Conservation (phyloP, 208 protist species). For the Trypanosomatidae sp. region DNA sequence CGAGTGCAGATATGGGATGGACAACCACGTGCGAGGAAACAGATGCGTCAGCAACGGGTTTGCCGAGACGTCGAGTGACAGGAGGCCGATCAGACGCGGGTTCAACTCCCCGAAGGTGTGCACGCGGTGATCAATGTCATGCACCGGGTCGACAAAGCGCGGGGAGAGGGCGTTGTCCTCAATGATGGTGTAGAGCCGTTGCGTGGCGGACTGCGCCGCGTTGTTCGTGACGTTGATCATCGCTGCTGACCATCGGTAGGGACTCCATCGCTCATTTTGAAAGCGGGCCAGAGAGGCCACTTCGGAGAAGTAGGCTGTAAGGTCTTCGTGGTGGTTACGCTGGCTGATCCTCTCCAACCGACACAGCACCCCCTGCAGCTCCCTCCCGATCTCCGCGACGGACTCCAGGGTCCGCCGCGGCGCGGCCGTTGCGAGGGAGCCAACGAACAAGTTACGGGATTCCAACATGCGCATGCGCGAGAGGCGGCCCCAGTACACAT, state of each 20-base stretch:
- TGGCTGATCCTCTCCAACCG: slow-evolving; percentile 28
- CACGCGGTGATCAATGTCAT: slow-evolving; percentile 30
- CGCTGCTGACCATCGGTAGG: slow-evolving; percentile 25
- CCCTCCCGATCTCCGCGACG: slow-evolving; percentile 5
- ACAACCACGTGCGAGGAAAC: slow-evolving; percentile 23
- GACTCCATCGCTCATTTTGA: slow-evolving; percentile 24
- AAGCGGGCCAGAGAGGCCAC: slow-evolving; percentile 24
- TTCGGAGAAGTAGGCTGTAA: slow-evolving; percentile 48
- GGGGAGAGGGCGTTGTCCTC: slow-evolving; percentile 16
- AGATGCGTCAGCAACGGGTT: slow-evolving; percentile 37
- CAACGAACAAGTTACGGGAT: slow-evolving; percentile 6
- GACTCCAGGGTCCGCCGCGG: slow-evolving; percentile 4
- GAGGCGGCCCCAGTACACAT: slow-evolving; percentile 29
- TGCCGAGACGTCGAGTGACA: slow-evolving; percentile 36
- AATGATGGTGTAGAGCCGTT: slow-evolving; percentile 10
- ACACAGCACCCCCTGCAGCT: slow-evolving; percentile 25
- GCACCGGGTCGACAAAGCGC: slow-evolving; percentile 7
- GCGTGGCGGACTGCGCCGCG: slow-evolving; percentile 6
- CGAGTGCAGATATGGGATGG: slow-evolving; percentile 20
- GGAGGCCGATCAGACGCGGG: slow-evolving; percentile 37
- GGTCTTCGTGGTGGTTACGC: slow-evolving; percentile 33
- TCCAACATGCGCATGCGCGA: slow-evolving; percentile 24
- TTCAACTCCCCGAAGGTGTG: slow-evolving; percentile 42
- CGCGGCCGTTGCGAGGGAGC: neutral
- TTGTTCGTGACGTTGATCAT: slow-evolving; percentile 20